phyloP scores from a whole-genome alignment of 805 yeast genomes.

The Kluyveromyces nonfermentans region DNA sequence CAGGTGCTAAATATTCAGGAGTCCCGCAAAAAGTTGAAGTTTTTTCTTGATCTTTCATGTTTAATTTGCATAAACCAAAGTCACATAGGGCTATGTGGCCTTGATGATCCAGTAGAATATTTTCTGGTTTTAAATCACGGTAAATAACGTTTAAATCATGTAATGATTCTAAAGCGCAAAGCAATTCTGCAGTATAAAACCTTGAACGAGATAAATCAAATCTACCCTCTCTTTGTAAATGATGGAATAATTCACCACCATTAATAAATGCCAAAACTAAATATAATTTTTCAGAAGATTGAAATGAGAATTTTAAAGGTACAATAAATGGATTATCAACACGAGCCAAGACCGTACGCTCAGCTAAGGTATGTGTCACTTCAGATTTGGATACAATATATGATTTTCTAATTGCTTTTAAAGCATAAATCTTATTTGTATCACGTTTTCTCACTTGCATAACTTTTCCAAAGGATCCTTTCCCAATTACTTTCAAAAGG shows the following conservation, averaged over 20 bases:
- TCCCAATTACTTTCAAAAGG: slow-evolving; percentile 88
- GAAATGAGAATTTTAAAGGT: slow-evolving; percentile 92
- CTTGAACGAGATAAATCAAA: slow-evolving; percentile 84
- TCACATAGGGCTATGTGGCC: slow-evolving; percentile 98
- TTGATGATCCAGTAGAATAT: slow-evolving; percentile 85
- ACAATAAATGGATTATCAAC: slow-evolving; percentile 94
- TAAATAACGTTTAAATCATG: slow-evolving; percentile 90
- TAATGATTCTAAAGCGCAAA: slow-evolving; percentile 85
- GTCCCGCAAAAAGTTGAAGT: slow-evolving; percentile 96
- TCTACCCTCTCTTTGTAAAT: slow-evolving; percentile 81
- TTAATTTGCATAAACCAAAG: slow-evolving; percentile 91
- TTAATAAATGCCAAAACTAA: slow-evolving; percentile 86
- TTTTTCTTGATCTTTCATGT: slow-evolving; percentile 84
- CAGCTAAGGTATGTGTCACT: slow-evolving; percentile 93
- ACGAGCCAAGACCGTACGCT: slow-evolving; percentile 87
- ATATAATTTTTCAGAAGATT: slow-evolving; percentile 90
- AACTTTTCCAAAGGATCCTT: slow-evolving; percentile 97
- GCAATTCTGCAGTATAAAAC: slow-evolving; percentile 87
- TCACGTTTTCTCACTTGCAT: slow-evolving; percentile 97
- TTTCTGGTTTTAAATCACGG: slow-evolving; percentile 94
- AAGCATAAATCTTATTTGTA: slow-evolving; percentile 88
- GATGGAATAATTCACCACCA: slow-evolving; percentile 95
- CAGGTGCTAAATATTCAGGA: slow-evolving; percentile 96
- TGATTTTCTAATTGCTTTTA: slow-evolving; percentile 87
- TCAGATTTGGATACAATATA: slow-evolving; percentile 91